Percentiles rank a stretch among this genome's conserved stretches.
Evolutionary conservation across 805 yeast genomes (phyloP).

Genomic region (Danielia oregonensis): DNA sequence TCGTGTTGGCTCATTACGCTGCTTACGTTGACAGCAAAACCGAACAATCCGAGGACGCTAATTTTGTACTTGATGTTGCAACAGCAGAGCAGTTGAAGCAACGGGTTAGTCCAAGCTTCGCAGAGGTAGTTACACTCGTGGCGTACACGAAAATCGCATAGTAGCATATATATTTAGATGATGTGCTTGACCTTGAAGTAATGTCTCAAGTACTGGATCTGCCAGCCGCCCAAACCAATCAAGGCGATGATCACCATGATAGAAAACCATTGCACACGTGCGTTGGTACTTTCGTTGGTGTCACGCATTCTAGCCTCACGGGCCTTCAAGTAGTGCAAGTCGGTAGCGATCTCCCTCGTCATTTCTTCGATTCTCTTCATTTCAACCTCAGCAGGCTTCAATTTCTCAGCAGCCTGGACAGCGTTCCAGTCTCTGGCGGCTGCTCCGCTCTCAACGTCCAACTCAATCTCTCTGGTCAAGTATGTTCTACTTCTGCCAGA

Average conservation of each 20-base stretch:
- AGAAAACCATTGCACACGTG: conserved; percentile 87
- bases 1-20: not conserved
- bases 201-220: conserved; percentile 84
- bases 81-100: no score
- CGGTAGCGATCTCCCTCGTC: conserved; percentile 75
- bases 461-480: conserved; percentile 68
- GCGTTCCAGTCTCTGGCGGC: conserved; percentile 98
- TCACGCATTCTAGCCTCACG: conserved; percentile 94
- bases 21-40: conserved; percentile 7
- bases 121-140: no score
- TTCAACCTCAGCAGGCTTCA: conserved; percentile 89
- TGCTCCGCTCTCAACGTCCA: conserved; percentile 93
- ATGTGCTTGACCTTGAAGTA: conserved; percentile 87
- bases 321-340: conserved; percentile 74
- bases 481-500: conserved; percentile 29
- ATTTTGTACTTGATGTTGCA: no score
- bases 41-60: no score
- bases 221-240: conserved; percentile 85
- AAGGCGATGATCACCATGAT: conserved; percentile 63
- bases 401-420: conserved; percentile 85
- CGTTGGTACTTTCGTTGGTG: conserved; percentile 94
- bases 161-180: no score
- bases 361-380: conserved; percentile 82
- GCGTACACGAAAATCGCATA: no score
- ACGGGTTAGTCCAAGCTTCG: no score